These are phyloP conservation scores for Schizonepeta tenuifolia DNA, from an alignment of 257 asterid genomes.

Conservation along the genomic window DNA sequence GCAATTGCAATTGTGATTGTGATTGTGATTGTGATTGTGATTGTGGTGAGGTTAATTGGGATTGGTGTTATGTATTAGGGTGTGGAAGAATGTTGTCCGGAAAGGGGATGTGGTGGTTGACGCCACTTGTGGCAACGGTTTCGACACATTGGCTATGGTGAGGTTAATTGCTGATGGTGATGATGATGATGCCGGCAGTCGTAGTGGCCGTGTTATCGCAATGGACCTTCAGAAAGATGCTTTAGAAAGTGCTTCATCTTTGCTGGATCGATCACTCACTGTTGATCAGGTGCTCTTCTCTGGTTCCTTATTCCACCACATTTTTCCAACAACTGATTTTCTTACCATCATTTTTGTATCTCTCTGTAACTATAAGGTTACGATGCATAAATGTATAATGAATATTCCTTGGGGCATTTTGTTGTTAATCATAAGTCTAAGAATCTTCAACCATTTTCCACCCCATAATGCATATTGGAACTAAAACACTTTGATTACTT, in stretches of 20 bases:
- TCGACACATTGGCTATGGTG: slow-evolving; percentile 78
- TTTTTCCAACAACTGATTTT: not conserved
- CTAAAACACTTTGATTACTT: not conserved
- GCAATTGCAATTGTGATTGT: not conserved
- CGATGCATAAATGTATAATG: not conserved
- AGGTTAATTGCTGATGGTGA: slow-evolving; percentile 55
- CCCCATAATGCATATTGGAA: not conserved
- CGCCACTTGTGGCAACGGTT: slow-evolving; percentile 97
- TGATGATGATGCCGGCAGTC: slow-evolving; percentile 35
- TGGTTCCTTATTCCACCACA: not conserved
- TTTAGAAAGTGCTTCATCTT: slow-evolving; percentile 67
- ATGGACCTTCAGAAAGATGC: slow-evolving; percentile 90
- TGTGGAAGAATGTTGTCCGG: slow-evolving; percentile 77
- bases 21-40: not conserved
- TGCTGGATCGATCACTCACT: slow-evolving; percentile 62
- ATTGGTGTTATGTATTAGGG: slow-evolving; percentile 42
- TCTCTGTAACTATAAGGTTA: too few species aligned
- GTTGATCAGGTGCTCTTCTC: slow-evolving; percentile 57
- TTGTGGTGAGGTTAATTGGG: not conserved
- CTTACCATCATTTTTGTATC: not conserved
- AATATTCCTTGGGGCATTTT: not conserved
- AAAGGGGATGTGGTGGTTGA: slow-evolving; percentile 87
- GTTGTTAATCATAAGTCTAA: not conserved
- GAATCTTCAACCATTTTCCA: not conserved
- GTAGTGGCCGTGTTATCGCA: slow-evolving; percentile 72